These are phyloP conservation scores for Jimgerdemannia flammicorona DNA, from an alignment of 192 early-diverging fungal genomes.

Conservation along the genomic window DNA sequence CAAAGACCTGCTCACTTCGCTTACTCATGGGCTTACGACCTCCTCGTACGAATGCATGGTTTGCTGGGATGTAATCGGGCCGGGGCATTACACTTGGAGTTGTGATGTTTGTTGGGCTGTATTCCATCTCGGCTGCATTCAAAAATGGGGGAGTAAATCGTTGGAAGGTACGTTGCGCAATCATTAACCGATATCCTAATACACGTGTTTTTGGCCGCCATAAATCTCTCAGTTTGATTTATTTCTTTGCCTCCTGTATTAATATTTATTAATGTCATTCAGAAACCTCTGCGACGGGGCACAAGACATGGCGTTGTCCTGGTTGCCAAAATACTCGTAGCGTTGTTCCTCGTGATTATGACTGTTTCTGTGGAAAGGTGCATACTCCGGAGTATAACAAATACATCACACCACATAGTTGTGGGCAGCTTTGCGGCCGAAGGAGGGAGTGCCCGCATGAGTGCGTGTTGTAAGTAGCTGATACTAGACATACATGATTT, in stretches of 20 bases:
- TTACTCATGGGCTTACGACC: slow-evolving; percentile 61
- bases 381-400: slow-evolving; percentile 63
- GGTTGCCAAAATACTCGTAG: slow-evolving; percentile 78
- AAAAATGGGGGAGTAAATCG: slow-evolving; percentile 74
- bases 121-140: slow-evolving; percentile 85
- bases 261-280: background rate
- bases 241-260: background rate
- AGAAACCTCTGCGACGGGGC: slow-evolving; percentile 19
- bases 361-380: slow-evolving; percentile 86
- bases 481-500: no score
- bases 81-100: slow-evolving; percentile 73
- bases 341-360: slow-evolving; percentile 68
- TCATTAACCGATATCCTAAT: background rate
- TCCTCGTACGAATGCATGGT: slow-evolving; percentile 94
- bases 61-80: slow-evolving; percentile 83
- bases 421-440: slow-evolving; percentile 74
- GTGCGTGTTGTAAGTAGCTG: slow-evolving; percentile 48
- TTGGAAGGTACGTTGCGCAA: slow-evolving; percentile 37
- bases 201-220: background rate
- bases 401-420: slow-evolving; percentile 77
- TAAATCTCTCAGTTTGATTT: background rate
- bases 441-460: slow-evolving; percentile 67
- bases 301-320: slow-evolving; percentile 80
- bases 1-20: slow-evolving; percentile 57
- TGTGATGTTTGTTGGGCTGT: slow-evolving; percentile 87